Conservation (phyloP, 257 asterid species). For the Primulina tabacum region DNA sequence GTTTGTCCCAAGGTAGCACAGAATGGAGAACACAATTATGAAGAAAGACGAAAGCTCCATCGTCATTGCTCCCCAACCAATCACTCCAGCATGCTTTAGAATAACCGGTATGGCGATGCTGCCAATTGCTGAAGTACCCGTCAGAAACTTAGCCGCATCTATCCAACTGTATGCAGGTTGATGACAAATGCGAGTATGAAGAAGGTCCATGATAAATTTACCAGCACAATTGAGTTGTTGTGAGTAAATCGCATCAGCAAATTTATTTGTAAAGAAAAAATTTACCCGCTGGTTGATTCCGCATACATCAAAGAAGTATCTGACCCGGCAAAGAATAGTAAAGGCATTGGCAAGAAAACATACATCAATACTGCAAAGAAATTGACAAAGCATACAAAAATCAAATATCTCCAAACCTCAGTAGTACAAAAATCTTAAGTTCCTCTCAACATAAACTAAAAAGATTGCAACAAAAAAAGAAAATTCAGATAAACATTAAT, state of each 20-base stretch:
- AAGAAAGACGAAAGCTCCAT: slow-evolving; percentile 88
- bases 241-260: neutral
- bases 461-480: slow-evolving; percentile 4
- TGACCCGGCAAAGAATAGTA: slow-evolving; percentile 80
- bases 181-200: slow-evolving; percentile 13
- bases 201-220: slow-evolving; percentile 19
- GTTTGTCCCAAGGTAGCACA: slow-evolving; percentile 55
- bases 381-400: slow-evolving; percentile 16
- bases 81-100: slow-evolving; percentile 85
- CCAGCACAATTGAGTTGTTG: neutral
- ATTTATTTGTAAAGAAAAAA: slow-evolving; percentile 15
- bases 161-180: slow-evolving; percentile 58
- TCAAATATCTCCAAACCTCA: slow-evolving; percentile 19
- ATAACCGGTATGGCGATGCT: slow-evolving; percentile 86
- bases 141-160: slow-evolving; percentile 76
- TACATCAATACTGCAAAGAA: slow-evolving; percentile 72
- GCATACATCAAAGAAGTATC: slow-evolving; percentile 60
- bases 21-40: slow-evolving; percentile 51
- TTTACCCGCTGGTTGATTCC: slow-evolving; percentile 65
- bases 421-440: slow-evolving; percentile 6
- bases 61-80: slow-evolving; percentile 91
- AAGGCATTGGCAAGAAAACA: slow-evolving; percentile 87
- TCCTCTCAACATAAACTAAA: slow-evolving; percentile 2
- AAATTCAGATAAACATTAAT: slow-evolving; percentile 8
- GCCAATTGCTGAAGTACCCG: slow-evolving; percentile 85